Percentiles rank a stretch among this genome's conserved stretches.
Conservation (phyloP, 1,284 basidiomycete species). For the Ganoderma multipileum region DNA sequence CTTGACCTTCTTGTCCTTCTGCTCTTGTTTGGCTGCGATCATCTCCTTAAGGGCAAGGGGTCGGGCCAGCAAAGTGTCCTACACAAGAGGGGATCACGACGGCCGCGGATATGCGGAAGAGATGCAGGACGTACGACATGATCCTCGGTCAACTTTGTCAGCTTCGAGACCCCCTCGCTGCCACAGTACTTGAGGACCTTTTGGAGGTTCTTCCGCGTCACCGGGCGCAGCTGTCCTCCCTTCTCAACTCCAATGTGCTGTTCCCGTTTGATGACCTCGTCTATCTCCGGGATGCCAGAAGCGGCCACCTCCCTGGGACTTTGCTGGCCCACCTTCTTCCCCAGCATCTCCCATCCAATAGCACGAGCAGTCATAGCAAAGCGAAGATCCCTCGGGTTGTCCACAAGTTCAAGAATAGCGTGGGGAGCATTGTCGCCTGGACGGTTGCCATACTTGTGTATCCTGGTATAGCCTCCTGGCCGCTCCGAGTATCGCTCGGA, state of each 20-base stretch:
- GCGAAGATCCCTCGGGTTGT: conserved; percentile 89
- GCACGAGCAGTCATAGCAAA: conserved; percentile 87
- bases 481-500: conserved; percentile 84
- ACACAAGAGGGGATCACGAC: not conserved
- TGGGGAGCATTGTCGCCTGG: conserved; percentile 93
- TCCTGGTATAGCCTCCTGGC: conserved; percentile 95
- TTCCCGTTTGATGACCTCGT: conserved; percentile 57
- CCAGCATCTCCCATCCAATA: conserved; percentile 80
- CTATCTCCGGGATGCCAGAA: conserved; percentile 53
- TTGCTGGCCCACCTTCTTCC: conserved; percentile 54
- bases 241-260: conserved; percentile 45
- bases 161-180: conserved; percentile 44
- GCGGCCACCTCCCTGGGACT: conserved; percentile 56
- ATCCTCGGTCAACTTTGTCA: conserved; percentile 41
- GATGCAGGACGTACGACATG: conserved; percentile 41
- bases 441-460: conserved; percentile 90
- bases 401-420: conserved; percentile 93
- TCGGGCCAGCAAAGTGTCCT: conserved; percentile 45
- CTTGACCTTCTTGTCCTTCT: conserved; percentile 22
- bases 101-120: not conserved
- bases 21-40: conserved; percentile 32
- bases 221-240: conserved; percentile 56
- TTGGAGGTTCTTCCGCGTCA: conserved; percentile 74
- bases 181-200: conserved; percentile 68
- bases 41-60: conserved; percentile 41